Percentiles rank a stretch among this genome's conserved stretches.
Evolutionary conservation across 768 basidiomycete species (phyloP).

Genomic region (Crepidotus variabilis): DNA sequence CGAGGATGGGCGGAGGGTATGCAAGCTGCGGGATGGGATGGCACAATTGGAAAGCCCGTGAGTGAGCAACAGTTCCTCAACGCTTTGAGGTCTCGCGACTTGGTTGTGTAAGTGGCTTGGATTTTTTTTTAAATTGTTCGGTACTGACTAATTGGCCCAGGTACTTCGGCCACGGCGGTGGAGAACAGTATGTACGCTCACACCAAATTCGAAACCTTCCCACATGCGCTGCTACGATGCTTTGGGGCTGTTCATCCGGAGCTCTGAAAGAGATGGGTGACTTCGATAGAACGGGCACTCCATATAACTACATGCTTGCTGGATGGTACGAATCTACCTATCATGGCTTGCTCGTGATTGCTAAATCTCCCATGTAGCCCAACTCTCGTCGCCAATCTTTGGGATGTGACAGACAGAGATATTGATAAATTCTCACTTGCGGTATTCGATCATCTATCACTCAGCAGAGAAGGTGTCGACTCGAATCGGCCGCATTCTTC

Average conservation of each 20-base stretch:
- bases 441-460: conserved; percentile 70
- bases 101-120: conserved; percentile 74
- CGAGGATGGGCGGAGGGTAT: conserved; percentile 73
- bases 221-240: conserved; percentile 90
- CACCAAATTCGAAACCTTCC: conserved; percentile 79
- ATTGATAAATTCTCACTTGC: conserved; percentile 89
- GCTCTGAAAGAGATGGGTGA: conserved; percentile 87
- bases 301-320: conserved; percentile 93
- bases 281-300: conserved; percentile 88
- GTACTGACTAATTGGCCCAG: conserved; percentile 34
- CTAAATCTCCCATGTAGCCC: conserved; percentile 48
- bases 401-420: conserved; percentile 98
- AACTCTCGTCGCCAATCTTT: conserved; percentile 88
- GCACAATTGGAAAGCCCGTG: conserved; percentile 69
- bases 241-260: conserved; percentile 99
- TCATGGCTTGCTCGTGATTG: not conserved
- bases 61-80: conserved; percentile 81
- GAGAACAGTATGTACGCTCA: conserved; percentile 89
- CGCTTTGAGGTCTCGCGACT: conserved; percentile 69
- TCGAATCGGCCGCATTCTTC: conserved; percentile 11
- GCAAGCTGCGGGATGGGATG: conserved; percentile 77
- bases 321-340: conserved; percentile 71
- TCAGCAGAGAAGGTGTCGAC: conserved; percentile 35
- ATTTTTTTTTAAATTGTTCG: too few species aligned
- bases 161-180: conserved; percentile 97